These are phyloP conservation scores for Pichia sp. DNA, from an alignment of 1,139 yeast genomes.

Conservation along the genomic window DNA sequence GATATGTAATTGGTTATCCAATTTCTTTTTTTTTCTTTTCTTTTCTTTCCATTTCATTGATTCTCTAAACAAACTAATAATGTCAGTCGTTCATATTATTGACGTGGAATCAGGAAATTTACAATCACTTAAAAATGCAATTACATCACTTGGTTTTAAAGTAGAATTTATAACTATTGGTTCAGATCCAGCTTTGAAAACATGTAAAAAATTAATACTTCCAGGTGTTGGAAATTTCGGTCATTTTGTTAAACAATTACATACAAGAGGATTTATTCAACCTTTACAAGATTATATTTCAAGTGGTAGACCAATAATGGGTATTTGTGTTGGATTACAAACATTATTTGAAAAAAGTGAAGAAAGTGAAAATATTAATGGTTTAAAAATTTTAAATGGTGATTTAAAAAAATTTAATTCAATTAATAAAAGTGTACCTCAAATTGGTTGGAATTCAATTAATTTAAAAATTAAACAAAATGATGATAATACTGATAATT, in stretches of 20 bases:
- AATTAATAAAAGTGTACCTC: conserved; percentile 78
- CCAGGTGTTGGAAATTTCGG: conserved; percentile 98
- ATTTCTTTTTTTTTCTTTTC: neutral
- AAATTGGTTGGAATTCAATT: conserved; percentile 84
- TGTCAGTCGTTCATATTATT: conserved; percentile 55
- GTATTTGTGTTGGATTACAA: conserved; percentile 94
- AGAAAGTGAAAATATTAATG: conserved; percentile 60
- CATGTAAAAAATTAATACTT: conserved; percentile 53
- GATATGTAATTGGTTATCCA: neutral
- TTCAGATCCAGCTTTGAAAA: conserved; percentile 36
- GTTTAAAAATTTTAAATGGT: conserved; percentile 48
- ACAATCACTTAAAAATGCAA: conserved; percentile 82
- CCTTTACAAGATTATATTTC: conserved; percentile 62
- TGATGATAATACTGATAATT: neutral
- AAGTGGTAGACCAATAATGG: conserved; percentile 82
- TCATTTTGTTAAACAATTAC: conserved; percentile 73
- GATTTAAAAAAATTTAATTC: conserved; percentile 54
- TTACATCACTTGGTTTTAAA: conserved; percentile 65
- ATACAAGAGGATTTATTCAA: conserved; percentile 51
- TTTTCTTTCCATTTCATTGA: neutral
- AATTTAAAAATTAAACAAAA: conserved; percentile 28
- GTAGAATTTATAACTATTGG: conserved; percentile 46
- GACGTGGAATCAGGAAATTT: conserved; percentile 96
- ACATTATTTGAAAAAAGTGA: conserved; percentile 68
- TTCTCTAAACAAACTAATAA: neutral